Base-by-base conservation (phyloP, 164 flowering plant species). In the Berberis vulgaris region DNA sequence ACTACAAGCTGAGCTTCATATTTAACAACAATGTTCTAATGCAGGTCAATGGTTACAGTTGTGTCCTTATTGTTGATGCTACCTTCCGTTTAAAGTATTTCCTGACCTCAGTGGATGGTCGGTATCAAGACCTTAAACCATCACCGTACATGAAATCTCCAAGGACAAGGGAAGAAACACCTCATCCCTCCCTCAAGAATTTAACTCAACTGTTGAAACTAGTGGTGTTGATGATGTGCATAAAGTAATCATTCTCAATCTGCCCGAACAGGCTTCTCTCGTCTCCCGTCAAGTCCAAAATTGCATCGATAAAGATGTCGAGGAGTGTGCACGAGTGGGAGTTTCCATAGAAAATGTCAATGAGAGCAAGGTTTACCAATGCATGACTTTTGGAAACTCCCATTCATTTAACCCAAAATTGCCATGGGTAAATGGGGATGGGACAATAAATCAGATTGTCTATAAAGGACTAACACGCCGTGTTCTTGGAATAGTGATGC, bases 361-460 rank as follows among this genome's bases (percentile, higher is more conserved):
- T 50, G 54, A 50, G 10, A 50, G 54, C 54, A 6, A 50, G 11
- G 12, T n/a, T 50, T 3, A 3, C 11, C 12, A 46, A 46, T 46
- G 49, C 49, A 9, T 50, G 10, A 6, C 11, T 26, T 50, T 9
- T 8, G 58, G 53, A 64, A 74, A 73, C 68, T 63, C 73, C 43
- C 54, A 58, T 63, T 49, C 69, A 40, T 79, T 69, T 66, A 64
- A 73, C 71, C 96, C 96, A 46, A 82, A 91, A 77, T 60, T 89
- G 64, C 97, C 99, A 55, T 91, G 99, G 99, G 71, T 94, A 52
- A 94, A 94, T 79, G 97, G 86, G 45, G 96, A 94, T 79, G 96
- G 97, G 46, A 82, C 89, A 56, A 73, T 77, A 53, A 91, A 94
- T 65, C 70, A 57, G 38, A 64, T 72, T 61, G 80, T 89, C n/a